These are phyloP conservation scores for Cyclostephanos invisitatus DNA, from an alignment of 108 stramenopile genomes.

Conservation along the genomic window DNA sequence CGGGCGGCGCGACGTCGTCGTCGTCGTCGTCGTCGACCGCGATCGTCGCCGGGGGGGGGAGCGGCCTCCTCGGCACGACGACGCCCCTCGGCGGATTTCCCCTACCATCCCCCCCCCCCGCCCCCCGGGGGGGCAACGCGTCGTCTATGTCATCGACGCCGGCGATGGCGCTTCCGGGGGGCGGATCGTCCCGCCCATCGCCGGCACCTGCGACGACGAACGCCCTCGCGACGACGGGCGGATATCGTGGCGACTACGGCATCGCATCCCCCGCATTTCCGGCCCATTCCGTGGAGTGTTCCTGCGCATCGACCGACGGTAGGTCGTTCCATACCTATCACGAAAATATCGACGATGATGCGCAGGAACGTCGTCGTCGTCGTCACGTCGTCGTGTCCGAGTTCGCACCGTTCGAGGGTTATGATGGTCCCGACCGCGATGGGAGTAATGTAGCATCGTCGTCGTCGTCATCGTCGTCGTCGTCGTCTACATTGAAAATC, in stretches of 20 bases:
- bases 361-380: not conserved
- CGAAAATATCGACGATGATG: not conserved
- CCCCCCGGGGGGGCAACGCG: not conserved
- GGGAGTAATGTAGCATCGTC: not conserved
- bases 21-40: no score
- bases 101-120: not conserved
- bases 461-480: not conserved
- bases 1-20: no score
- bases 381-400: slow-evolving; percentile 54
- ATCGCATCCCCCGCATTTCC: not conserved
- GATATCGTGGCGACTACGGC: not conserved
- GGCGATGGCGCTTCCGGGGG: not conserved
- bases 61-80: no score
- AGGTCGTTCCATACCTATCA: slow-evolving; percentile 60
- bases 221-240: no score
- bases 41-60: no score
- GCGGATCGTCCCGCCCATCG: not conserved
- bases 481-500: not conserved
- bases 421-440: slow-evolving; percentile 27
- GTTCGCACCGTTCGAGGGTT: slow-evolving; percentile 53
- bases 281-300: slow-evolving; percentile 19
- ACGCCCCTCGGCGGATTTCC: no score
- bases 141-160: not conserved
- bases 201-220: not conserved
- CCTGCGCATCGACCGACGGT: slow-evolving; percentile 67